These are phyloP conservation scores for Aspergillus ochraceus DNA, from an alignment of 2,329 filamentous ascomycete species.

Conservation along the genomic window DNA sequence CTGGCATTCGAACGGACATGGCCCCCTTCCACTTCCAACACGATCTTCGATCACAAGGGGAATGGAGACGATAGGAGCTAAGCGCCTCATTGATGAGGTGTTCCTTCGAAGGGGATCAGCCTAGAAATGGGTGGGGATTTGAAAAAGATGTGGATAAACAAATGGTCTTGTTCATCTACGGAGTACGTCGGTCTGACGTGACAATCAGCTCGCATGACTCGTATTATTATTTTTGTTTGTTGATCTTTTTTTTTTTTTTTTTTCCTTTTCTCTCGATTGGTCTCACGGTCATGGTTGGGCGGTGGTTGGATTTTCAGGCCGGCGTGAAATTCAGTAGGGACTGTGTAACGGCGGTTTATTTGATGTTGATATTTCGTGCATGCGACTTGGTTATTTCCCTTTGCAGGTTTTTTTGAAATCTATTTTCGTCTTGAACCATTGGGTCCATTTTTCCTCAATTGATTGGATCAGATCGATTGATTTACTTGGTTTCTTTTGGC, in stretches of 20 bases:
- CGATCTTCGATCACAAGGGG: slow-evolving; percentile 55
- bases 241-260: slow-evolving; percentile 8
- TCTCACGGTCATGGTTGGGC: slow-evolving; percentile 1
- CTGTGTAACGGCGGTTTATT: background rate
- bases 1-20: slow-evolving; percentile 62
- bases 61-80: slow-evolving; percentile 63
- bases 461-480: background rate
- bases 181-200: background rate
- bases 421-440: background rate
- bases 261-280: slow-evolving; percentile 4
- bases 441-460: background rate
- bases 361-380: background rate
- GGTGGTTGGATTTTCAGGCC: background rate
- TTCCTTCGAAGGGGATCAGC: slow-evolving; percentile 55
- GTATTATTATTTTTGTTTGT: slow-evolving; percentile 5
- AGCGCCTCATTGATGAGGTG: slow-evolving; percentile 63
- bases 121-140: slow-evolving; percentile 9
- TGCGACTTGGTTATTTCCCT: background rate
- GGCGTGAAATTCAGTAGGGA: background rate
- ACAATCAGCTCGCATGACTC: background rate
- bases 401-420: background rate
- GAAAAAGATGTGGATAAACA: background rate
- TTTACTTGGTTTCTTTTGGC: background rate
- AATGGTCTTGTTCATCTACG: background rate
- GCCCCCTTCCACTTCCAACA: slow-evolving; percentile 54